Evolutionary conservation across 2,329 filamentous ascomycete genomes (phyloP), one percentile per base, ranked within the genome.

Genomic region (Nannizzia gypsea): DNA sequence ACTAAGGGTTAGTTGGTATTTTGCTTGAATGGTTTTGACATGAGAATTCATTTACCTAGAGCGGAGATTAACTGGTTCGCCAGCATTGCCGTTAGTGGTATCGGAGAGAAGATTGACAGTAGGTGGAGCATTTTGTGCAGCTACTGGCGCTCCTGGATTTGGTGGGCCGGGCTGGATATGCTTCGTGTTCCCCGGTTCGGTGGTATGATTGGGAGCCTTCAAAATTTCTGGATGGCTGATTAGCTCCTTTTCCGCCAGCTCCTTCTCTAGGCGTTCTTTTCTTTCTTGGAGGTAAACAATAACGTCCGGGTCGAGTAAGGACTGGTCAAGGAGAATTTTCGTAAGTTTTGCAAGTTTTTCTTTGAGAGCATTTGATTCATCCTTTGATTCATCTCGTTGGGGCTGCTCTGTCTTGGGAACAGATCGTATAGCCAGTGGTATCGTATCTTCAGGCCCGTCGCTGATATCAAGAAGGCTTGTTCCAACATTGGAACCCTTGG

Each of bases 381-480:
- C 26, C 26, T 34, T 31, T 34, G 40, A 24, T 48, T 17, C 15
- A 6, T 5, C 17, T 28, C 42, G n/a, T 36, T 42, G 56, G 20
- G n/a, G n/a, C n/a, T n/a, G n/a, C n/a, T n/a, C n/a, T n/a, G n/a
- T n/a, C n/a, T n/a, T n/a, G n/a, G n/a, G 38, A 42, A 4, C n/a
- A 17, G 38, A 42, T 17, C 6, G 38, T 4, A n/a, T 3, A 6
- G 9, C 31, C 9, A 11, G 31, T 2, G 26, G 6, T 31, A 15
- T 24, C 20, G 15, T 15, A 24, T 42, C 55, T 40, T 42, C 38
- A 24, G 36, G 55, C 55, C 40, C 55, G 3, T 58, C 24, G 22
- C 40, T 48, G 13, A 28, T 58, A 13, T 58, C 56, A 58, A 58
- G 56, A n/a, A 58, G 38, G 17, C 42, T 48, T 11, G 26, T 15